phyloP scores from a whole-genome alignment of 2,329 filamentous ascomycete genomes.

The Hypoxylon rubiginosum region DNA sequence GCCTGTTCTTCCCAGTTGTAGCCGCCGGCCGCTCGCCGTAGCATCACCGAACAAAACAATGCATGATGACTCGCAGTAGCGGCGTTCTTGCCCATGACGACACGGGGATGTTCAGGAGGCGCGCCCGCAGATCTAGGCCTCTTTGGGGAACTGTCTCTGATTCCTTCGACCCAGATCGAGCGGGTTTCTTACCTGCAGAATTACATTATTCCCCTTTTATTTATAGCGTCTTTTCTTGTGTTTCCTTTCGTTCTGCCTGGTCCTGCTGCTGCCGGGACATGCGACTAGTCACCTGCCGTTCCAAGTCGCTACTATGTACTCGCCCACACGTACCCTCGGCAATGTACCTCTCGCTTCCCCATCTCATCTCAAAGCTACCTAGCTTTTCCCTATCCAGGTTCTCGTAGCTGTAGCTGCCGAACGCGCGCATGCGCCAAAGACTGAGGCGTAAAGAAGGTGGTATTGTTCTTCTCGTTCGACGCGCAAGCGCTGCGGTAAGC shows the following conservation, averaged over 20 bases:
- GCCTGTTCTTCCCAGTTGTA: conserved; percentile 29
- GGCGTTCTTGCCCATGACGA: conserved; percentile 26
- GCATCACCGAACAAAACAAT: conserved; percentile 29
- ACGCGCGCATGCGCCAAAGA: not conserved
- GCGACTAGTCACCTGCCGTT: conserved; percentile 16
- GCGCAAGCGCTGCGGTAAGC: conserved; percentile 35
- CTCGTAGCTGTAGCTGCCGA: conserved; percentile 17
- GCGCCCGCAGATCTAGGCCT: conserved; percentile 28
- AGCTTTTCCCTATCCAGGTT: conserved; percentile 1
- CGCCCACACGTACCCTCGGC: not conserved
- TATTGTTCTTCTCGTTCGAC: conserved; percentile 31
- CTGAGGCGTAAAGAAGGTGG: conserved; percentile 27
- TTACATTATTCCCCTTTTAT: conserved; percentile 9
- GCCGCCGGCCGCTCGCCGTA: conserved; percentile 20
- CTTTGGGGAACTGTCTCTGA: conserved; percentile 32
- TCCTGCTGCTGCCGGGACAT: not conserved
- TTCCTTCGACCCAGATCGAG: conserved; percentile 32
- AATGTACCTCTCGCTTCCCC: not conserved
- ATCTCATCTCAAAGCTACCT: conserved; percentile 12
- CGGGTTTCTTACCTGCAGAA: conserved; percentile 22
- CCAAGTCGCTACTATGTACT: conserved; percentile 15
- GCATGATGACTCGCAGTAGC: conserved; percentile 45
- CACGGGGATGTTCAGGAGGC: conserved; percentile 20
- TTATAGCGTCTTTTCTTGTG: conserved; percentile 16
- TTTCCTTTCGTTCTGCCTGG: not conserved